Base-by-base conservation (phyloP, 352 stramenopile genomes). In the Saprolegnia parasitica region DNA sequence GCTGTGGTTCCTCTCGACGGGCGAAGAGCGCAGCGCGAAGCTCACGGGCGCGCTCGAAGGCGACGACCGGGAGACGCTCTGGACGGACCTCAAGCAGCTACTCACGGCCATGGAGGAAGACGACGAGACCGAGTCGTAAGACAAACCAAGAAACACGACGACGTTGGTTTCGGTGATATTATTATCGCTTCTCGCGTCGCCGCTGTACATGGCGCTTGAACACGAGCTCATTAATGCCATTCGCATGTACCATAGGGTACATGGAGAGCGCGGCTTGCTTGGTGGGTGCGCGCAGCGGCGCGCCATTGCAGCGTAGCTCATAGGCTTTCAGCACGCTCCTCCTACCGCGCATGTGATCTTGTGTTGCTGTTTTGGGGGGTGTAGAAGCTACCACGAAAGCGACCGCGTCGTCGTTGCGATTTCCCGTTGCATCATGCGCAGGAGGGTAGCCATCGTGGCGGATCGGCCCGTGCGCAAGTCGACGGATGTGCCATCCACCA, bases 1-100 rank as follows among this genome's bases (percentile, higher is more conserved):
- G 65, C 77, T 98, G 54, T 98, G 93, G 93, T 98, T 93, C 75
- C 83, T 86, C 16, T 77, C 76, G n/a, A 81, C 93, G 71, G 73
- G 81, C 57, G 67, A 84, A 46, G 93, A 98, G 76, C 73, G 78
- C 45, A 93, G 81, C 72, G 91, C 86, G 35, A 97, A 96, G 71
- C 75, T 98, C 42, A 78, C 88, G 66, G 91, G 89, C 42, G 90
- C 91, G 15, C 67, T 98, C 55, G 88, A 98, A 72, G 92, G 91
- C 47, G 83, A 88, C 47, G 90, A 90, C 21, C 78, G 90, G 21
- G 79, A 97, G 26, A 73, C 61, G 52, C 74, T 95, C 49, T 93
- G 87, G 87, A 72, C 67, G 10, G 83, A 93, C 45, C 75, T 93
- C 55, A 77, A 80, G 70, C 66, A 93, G 40, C 67, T 95, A 5